phyloP scores from a whole-genome alignment of 495 filamentous ascomycete species.

The Xylaria curta region DNA sequence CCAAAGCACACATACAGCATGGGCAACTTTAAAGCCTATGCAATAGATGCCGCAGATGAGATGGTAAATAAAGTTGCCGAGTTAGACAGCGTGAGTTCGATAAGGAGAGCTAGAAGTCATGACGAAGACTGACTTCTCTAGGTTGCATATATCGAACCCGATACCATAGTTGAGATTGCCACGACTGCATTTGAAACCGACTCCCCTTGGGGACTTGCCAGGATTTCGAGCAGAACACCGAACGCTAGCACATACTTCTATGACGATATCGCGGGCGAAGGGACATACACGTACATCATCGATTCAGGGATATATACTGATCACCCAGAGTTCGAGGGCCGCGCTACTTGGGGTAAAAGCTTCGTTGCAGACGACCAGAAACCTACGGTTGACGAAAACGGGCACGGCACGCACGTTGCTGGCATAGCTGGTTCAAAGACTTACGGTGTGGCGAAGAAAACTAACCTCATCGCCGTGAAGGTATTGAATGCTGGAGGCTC shows the following conservation, averaged over 20 bases:
- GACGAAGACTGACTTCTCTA: conserved; percentile 14
- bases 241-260: conserved; percentile 48
- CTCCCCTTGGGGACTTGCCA: conserved; percentile 53
- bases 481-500: conserved; percentile 47
- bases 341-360: conserved; percentile 58
- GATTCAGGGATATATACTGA: conserved; percentile 54
- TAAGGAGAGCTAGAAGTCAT: background rate
- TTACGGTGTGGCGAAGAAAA: conserved; percentile 47
- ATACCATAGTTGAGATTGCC: conserved; percentile 31
- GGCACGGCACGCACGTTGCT: conserved; percentile 47
- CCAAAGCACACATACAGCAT: conserved; percentile 47
- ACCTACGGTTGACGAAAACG: conserved; percentile 47
- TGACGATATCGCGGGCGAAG: conserved; percentile 50
- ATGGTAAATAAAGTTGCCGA: conserved; percentile 48
- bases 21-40: conserved; percentile 52
- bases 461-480: conserved; percentile 44
- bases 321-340: conserved; percentile 60
- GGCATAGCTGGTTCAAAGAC: conserved; percentile 42
- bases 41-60: conserved; percentile 40
- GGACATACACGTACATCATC: conserved; percentile 54
- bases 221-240: conserved; percentile 46
- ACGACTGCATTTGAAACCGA: conserved; percentile 34
- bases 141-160: conserved; percentile 39
- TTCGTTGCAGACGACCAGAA: conserved; percentile 36
- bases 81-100: conserved; percentile 43